These are phyloP conservation scores for Phyllosticta capitalensis DNA, from an alignment of 2,329 filamentous ascomycete species.

Conservation along the genomic window DNA sequence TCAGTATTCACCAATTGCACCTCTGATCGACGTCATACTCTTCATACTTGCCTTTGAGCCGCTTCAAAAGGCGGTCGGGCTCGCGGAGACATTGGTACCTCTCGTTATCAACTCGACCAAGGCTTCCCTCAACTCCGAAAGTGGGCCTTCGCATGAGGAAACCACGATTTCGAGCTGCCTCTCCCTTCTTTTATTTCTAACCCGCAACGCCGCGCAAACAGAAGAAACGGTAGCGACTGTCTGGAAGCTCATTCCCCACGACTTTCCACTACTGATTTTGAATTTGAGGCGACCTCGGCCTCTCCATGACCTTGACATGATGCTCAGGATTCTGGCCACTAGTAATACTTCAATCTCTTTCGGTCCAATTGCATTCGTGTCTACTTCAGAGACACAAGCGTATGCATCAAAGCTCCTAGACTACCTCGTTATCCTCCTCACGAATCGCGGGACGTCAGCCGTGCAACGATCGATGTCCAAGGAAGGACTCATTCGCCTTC, in stretches of 20 bases:
- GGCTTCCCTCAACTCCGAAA: background rate
- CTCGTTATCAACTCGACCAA: slow-evolving; percentile 24
- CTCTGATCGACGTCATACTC: slow-evolving; percentile 55
- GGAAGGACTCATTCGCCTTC: slow-evolving; percentile 30
- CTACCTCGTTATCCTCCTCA: background rate
- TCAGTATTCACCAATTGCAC: slow-evolving; percentile 52
- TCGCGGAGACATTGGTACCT: slow-evolving; percentile 47
- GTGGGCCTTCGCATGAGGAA: slow-evolving; percentile 38
- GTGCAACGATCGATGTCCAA: background rate
- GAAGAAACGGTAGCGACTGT: slow-evolving; percentile 40
- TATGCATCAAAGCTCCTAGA: slow-evolving; percentile 11
- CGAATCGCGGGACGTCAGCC: background rate
- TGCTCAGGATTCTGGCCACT: slow-evolving; percentile 57
- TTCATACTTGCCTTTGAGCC: slow-evolving; percentile 56
- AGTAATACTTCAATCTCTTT: slow-evolving; percentile 56
- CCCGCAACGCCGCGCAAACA: slow-evolving; percentile 45
- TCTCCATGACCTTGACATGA: slow-evolving; percentile 51
- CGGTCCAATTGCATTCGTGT: slow-evolving; percentile 47
- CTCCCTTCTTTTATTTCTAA: slow-evolving; percentile 55
- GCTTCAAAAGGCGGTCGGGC: slow-evolving; percentile 46
- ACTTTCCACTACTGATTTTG: slow-evolving; percentile 50
- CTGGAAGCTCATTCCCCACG: slow-evolving; percentile 42
- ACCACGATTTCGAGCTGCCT: slow-evolving; percentile 56
- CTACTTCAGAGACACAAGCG: background rate
- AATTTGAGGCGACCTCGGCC: slow-evolving; percentile 60